A percentile compares a stretch with the other conserved stretches of the same genome.
These are phyloP conservation scores for Colletotrichum australisinense DNA, from an alignment of 2,329 filamentous ascomycete genomes.

Conservation along the genomic window DNA sequence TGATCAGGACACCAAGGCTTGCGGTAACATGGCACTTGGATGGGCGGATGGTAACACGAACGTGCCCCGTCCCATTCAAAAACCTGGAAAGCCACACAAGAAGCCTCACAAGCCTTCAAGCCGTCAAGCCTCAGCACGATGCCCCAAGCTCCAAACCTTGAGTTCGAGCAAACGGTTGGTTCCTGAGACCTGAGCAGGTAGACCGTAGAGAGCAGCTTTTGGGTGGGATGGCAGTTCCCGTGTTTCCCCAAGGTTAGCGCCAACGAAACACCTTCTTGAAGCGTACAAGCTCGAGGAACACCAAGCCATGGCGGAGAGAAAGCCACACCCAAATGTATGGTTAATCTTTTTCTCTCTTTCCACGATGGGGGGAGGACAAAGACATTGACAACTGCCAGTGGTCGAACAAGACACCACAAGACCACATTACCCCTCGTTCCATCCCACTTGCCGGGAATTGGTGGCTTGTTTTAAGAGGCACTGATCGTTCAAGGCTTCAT, in stretches of 20 bases:
- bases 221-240: not conserved
- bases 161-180: not conserved
- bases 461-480: not conserved
- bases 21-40: not conserved
- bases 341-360: too few relatives aligned
- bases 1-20: not conserved
- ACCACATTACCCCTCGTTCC: not conserved
- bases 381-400: not conserved
- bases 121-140: not conserved
- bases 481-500: not conserved
- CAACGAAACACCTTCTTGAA: slow-evolving; percentile 7
- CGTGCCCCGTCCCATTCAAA: not conserved
- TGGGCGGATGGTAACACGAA: not conserved
- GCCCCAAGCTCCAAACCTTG: not conserved
- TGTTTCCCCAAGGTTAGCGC: not conserved
- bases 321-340: slow-evolving; percentile 6
- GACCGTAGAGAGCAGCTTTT: too few relatives aligned
- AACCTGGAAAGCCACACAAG: not conserved
- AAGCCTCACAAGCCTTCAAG: not conserved
- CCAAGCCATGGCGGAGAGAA: not conserved
- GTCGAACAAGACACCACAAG: not conserved
- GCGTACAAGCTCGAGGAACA: slow-evolving; percentile 5
- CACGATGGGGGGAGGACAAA: not conserved
- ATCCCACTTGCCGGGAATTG: not conserved
- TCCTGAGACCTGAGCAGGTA: not conserved